Conservation (phyloP, 208 protist genomes). For the Histomonas meleagridis region DNA sequence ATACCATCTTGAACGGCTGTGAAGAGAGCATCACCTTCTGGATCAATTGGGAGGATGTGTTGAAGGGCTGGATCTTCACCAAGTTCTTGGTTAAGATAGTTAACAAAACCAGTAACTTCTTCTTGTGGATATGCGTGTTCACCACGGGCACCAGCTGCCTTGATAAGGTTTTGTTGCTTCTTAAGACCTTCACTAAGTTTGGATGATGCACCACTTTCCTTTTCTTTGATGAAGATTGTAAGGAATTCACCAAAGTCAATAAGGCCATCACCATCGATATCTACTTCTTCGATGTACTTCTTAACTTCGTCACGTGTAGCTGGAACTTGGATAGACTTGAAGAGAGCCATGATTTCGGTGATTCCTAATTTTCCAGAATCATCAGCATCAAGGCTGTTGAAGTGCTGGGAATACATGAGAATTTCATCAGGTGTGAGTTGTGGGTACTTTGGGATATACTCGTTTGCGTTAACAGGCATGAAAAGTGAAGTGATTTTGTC, state of each 20-base stretch:
- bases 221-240: not conserved
- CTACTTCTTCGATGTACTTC: not conserved
- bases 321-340: not conserved
- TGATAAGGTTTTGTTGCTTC: not conserved
- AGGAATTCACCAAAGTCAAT: slow-evolving; percentile 27
- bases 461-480: not conserved
- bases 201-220: not conserved
- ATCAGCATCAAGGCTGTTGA: not conserved
- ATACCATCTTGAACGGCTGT: slow-evolving; percentile 47
- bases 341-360: not conserved
- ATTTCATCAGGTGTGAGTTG: not conserved
- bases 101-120: slow-evolving; percentile 47
- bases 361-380: not conserved
- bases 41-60: slow-evolving; percentile 41
- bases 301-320: not conserved
- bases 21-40: slow-evolving; percentile 31
- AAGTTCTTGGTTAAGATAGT: slow-evolving; percentile 45
- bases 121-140: slow-evolving; percentile 47
- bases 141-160: not conserved
- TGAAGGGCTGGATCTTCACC: slow-evolving; percentile 44
- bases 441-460: not conserved
- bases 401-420: not conserved
- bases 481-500: slow-evolving; percentile 34
- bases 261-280: not conserved
- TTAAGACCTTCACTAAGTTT: not conserved